phyloP scores from a whole-genome alignment of 768 basidiomycete genomes.

The Pluteus cervinus region DNA sequence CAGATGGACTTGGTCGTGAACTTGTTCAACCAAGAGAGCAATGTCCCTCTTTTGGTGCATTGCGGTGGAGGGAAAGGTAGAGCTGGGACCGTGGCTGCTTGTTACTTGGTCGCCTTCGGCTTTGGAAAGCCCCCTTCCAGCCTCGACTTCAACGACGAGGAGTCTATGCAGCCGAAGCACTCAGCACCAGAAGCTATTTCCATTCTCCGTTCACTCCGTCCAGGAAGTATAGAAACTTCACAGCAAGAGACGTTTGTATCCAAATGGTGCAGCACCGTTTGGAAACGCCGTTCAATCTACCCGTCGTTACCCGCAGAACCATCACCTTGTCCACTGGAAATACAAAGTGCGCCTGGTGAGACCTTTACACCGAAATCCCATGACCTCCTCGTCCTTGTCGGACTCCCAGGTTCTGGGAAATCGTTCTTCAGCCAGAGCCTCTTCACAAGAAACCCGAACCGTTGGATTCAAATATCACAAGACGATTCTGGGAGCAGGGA shows the following conservation, averaged over 20 bases:
- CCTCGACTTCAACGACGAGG: too few relatives aligned
- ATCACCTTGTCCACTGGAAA: slow-evolving; percentile 35
- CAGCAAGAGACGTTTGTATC: slow-evolving; percentile 53
- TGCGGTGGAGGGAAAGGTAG: slow-evolving; percentile 62
- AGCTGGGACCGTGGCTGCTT: slow-evolving; percentile 56
- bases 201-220: slow-evolving; percentile 41
- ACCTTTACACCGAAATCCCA: slow-evolving; percentile 9
- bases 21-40: slow-evolving; percentile 36
- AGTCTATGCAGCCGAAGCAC: slow-evolving; percentile 46
- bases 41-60: slow-evolving; percentile 48
- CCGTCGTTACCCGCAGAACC: slow-evolving; percentile 48
- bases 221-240: slow-evolving; percentile 50
- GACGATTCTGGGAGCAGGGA: slow-evolving; percentile 48
- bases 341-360: slow-evolving; percentile 32
- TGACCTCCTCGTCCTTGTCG: slow-evolving; percentile 51
- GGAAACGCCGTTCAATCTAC: slow-evolving; percentile 49
- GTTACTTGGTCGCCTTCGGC: slow-evolving; percentile 52
- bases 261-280: slow-evolving; percentile 52
- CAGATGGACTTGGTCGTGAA: slow-evolving; percentile 53
- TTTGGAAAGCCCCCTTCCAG: slow-evolving; percentile 36
- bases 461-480: slow-evolving; percentile 46
- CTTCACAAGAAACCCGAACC: slow-evolving; percentile 33
- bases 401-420: slow-evolving; percentile 59
- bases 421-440: slow-evolving; percentile 48
- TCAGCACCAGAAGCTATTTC: slow-evolving; percentile 42